Base-by-base conservation (phyloP, 345 rosid genomes). In the Lepidium aucheri region DNA sequence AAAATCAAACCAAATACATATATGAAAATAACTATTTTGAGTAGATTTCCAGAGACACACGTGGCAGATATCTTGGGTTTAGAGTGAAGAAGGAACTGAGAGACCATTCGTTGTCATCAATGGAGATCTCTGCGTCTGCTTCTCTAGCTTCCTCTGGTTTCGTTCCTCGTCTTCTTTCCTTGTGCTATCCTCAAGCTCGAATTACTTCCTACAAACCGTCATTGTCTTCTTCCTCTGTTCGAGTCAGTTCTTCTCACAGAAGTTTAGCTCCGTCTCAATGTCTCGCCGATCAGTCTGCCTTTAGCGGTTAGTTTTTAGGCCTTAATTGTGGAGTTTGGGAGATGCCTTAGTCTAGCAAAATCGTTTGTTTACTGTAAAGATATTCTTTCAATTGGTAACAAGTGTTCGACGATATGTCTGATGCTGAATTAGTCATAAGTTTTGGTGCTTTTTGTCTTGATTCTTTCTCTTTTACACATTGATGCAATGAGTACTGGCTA, bases 41-140 rank as follows among this genome's bases (percentile, higher is more conserved):
- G 45, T 58, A 18, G 53, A 20, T 30, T 53, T 35, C n/a, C 10
- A 24, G 11, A 20, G 39, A 50, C 30, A 32, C 49, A 53, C 63
- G 73, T 74, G 73, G 77, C 70, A 43, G 41, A 63, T 67, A 53
- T 67, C 52, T 53, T 60, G 63, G 52, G 47, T 51, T 3, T 14
- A 22, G 38, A 56, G 68, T 30, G 46, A 20, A 38, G 41, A 14
- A n/a, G 18, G 54, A 57, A 61, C 47, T 26, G 40, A 38, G 32
- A 47, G 54, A 62, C 6, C 42, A 28, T 17, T 58, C 42, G 55
- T 60, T 44, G 67, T 47, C 68, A 11, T 66, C 78, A 66, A 79
- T 79, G 83, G 80, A 76, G 71, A 62, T 74, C 24, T 66, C 46
- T 53, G 69, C 74, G 40, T 39, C 56, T 56, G 43, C 41, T 57